Conservation (phyloP, 169 alveolate genomes). For the Perkinsus chesapeaki region DNA sequence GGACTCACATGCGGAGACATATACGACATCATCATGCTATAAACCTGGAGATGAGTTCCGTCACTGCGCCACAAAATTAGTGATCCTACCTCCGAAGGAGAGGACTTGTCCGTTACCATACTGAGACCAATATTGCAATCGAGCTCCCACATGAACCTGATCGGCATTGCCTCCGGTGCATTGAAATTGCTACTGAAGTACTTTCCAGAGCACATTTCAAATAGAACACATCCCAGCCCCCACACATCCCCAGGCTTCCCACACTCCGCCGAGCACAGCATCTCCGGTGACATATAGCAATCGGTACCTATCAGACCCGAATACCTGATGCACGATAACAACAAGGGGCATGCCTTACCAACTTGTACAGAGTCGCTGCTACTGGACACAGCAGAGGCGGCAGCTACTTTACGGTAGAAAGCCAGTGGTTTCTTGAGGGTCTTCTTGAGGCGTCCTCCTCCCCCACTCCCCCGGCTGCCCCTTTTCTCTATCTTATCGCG, state of each 20-base stretch:
- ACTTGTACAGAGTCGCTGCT: not conserved
- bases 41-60: not conserved
- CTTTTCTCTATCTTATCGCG: not conserved
- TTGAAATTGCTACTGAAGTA: not conserved
- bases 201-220: constrained; percentile 25
- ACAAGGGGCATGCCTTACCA: not conserved
- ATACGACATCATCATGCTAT: not conserved
- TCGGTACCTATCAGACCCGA: constrained; percentile 17
- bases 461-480: not conserved
- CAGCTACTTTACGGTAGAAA: not conserved
- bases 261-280: constrained; percentile 8
- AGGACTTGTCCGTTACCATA: not conserved
- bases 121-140: not conserved
- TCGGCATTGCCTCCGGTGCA: not conserved
- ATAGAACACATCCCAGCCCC: constrained; percentile 24
- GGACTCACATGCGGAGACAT: not conserved
- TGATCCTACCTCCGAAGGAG: not conserved
- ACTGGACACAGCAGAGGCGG: not conserved
- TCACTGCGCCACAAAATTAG: not conserved
- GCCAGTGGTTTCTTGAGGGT: not conserved
- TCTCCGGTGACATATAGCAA: constrained; percentile 30
- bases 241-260: constrained; percentile 27
- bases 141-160: constrained; percentile 31
- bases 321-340: not conserved
- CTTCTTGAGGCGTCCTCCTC: not conserved